Base-by-base conservation (phyloP, 306 rosid species). In the Bauhinia variegata region DNA sequence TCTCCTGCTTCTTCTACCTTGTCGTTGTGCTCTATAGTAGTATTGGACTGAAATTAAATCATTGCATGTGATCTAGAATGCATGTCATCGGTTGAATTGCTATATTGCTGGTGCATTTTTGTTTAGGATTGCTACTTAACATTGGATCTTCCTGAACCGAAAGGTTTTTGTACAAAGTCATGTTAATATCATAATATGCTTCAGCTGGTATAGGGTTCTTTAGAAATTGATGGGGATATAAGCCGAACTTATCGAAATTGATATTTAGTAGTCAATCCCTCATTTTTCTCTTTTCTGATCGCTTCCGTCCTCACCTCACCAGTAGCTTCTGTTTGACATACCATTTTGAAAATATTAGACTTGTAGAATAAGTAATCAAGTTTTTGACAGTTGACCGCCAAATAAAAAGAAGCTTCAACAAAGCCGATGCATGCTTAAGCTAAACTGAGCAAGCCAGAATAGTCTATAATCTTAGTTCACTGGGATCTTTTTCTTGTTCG, bases 11-110 rank as follows among this genome's bases (percentile, higher is more conserved):
- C 52, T 63, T 71, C 6, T 75, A 10, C 33, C 59, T 38, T 60
- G 46, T 71, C 53, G 17, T 41, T 65, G 31, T 33, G 53, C 70
- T 57, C 70, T 46, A 58, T 56, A 13, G 37, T 55, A 38, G 54
- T 57, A 72, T 62, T 17, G 31, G 31, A 53, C 18, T 71, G 16
- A 30, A 23, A 49, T 51, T 16, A 47, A 28, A 56, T 68, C 53
- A 53, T 67, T 12, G 8, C 53, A 47, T 46, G 52, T 53, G 53
- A 53, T 68, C 54, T 61, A 43, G 51, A 23, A 7, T 67, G 37
- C 17, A 9, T 31, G 51, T 5, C 34, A 19, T 17, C 28, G 13
- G 65, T 32, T 15, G 33, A 51, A 43, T 50, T 39, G 41, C 32
- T 6, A 5, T 50, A n/a, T 55, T 58, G 38, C 32, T n/a, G 62